Percentiles rank a stretch among this genome's conserved stretches.
Evolutionary conservation across 345 rosid species (phyloP).

Genomic region (Reutealis trisperma): DNA sequence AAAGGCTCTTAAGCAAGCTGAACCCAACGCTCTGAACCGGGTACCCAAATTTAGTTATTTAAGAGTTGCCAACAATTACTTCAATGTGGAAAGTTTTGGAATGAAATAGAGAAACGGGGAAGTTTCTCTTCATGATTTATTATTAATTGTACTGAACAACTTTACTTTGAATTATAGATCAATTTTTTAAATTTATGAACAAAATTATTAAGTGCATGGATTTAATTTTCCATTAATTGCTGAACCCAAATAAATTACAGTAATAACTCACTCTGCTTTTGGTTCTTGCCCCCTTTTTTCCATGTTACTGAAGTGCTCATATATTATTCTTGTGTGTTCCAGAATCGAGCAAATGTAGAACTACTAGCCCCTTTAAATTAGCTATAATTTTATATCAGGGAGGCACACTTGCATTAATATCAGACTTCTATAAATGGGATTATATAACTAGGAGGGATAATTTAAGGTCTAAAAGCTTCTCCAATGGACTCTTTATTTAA

Average conservation of each 20-base stretch:
- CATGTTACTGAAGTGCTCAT: background rate
- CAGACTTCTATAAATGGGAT: background rate
- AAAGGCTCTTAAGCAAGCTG: conserved; percentile 29
- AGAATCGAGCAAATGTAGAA: background rate
- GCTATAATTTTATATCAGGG: too few species aligned
- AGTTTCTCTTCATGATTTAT: background rate
- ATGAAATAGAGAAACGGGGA: background rate
- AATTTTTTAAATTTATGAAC: background rate
- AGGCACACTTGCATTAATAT: background rate
- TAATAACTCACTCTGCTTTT: background rate
- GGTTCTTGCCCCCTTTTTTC: too few species aligned
- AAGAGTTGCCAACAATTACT: background rate
- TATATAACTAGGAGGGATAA: background rate
- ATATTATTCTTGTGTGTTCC: too few species aligned
- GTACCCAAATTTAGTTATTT: background rate
- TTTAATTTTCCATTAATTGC: background rate
- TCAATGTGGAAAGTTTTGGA: background rate
- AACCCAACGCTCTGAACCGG: conserved; percentile 7
- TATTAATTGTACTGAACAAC: background rate
- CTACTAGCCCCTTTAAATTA: too few species aligned
- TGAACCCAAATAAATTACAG: background rate
- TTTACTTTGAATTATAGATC: background rate
- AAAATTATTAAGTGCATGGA: background rate
- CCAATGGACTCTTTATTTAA: too few species aligned
- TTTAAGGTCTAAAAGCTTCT: too few species aligned